A percentile compares a stretch with the other conserved stretches of the same genome.
Conservation (phyloP, 208 protist species). For the Plasmodiophora brassicae region DNA sequence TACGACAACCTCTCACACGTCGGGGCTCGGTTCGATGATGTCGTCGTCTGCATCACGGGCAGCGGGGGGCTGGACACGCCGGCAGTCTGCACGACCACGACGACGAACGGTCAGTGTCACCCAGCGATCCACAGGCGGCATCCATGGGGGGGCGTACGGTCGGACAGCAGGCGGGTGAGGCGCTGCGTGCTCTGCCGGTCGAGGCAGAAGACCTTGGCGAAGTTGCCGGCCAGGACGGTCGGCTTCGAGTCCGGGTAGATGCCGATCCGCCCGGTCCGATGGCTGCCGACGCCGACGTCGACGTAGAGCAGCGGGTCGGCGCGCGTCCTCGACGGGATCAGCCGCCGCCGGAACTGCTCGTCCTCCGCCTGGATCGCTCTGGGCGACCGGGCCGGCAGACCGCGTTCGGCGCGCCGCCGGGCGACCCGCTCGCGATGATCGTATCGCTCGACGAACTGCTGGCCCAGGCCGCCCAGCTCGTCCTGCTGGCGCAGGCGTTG, state of each 20-base stretch:
- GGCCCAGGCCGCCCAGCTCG: not conserved
- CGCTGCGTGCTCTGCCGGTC: not conserved
- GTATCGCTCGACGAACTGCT: constrained; percentile 8
- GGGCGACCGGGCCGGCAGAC: not conserved
- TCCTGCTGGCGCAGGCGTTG: not conserved
- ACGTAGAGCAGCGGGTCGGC: not conserved
- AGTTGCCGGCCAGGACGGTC: not conserved
- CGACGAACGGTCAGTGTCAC: no score
- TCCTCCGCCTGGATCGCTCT: not conserved
- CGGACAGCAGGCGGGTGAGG: not conserved
- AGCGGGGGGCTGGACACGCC: no score
- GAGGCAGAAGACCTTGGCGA: not conserved
- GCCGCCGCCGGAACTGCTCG: not conserved
- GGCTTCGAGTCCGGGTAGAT: not conserved
- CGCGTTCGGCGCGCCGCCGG: not conserved
- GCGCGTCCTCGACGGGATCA: not conserved
- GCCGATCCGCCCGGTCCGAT: not conserved
- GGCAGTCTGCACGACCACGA: no score
- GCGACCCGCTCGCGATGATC: not conserved
- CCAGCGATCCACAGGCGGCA: no score
- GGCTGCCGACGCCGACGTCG: not conserved
- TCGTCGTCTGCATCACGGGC: no score
- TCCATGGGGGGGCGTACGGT: no score
- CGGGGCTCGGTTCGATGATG: no score
- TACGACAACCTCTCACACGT: no score